Percentiles rank a stretch among this genome's conserved stretches.
Evolutionary conservation across 176 grass and related monocot species (phyloP).

Genomic region (Rhynchospora tenuis): DNA sequence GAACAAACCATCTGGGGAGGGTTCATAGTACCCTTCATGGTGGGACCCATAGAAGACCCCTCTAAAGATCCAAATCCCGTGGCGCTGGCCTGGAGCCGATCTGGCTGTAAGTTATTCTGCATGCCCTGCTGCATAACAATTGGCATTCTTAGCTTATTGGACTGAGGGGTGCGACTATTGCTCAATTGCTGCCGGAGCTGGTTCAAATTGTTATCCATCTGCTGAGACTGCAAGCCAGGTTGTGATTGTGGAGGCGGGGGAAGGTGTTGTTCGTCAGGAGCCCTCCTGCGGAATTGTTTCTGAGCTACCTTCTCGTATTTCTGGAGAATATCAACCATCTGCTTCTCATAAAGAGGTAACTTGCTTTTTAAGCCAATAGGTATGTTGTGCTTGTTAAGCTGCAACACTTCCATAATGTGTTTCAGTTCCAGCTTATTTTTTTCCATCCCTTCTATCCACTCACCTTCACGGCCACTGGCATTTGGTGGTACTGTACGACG

Average conservation of each 20-base stretch:
- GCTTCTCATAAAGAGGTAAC: constrained; percentile 48
- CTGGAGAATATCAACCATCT: constrained; percentile 46
- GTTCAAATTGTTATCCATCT: constrained; percentile 58
- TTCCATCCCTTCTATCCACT: constrained; percentile 65
- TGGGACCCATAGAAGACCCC: constrained; percentile 36
- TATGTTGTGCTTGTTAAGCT: constrained; percentile 43
- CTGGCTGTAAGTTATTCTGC: constrained; percentile 45
- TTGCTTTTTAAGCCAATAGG: constrained; percentile 41
- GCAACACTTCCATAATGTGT: constrained; percentile 35
- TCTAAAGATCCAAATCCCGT: constrained; percentile 65
- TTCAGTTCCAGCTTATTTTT: constrained; percentile 45
- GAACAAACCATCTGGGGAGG: constrained; percentile 39
- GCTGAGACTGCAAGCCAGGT: constrained; percentile 42
- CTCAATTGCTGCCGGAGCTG: constrained; percentile 53
- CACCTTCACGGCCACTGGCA: constrained; percentile 24
- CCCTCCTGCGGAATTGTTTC: neutral
- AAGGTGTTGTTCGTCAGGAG: constrained; percentile 34
- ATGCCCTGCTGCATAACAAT: constrained; percentile 50
- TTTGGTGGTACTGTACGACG: constrained; percentile 27
- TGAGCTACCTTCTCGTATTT: neutral
- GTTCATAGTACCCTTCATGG: constrained; percentile 23
- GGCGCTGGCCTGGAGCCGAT: constrained; percentile 41
- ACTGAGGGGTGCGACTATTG: constrained; percentile 33
- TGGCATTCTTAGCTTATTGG: constrained; percentile 57
- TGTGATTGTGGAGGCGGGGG: constrained; percentile 40